These are phyloP conservation scores for Cucumis cinereus DNA, from an alignment of 306 rosid genomes.

Conservation along the genomic window DNA sequence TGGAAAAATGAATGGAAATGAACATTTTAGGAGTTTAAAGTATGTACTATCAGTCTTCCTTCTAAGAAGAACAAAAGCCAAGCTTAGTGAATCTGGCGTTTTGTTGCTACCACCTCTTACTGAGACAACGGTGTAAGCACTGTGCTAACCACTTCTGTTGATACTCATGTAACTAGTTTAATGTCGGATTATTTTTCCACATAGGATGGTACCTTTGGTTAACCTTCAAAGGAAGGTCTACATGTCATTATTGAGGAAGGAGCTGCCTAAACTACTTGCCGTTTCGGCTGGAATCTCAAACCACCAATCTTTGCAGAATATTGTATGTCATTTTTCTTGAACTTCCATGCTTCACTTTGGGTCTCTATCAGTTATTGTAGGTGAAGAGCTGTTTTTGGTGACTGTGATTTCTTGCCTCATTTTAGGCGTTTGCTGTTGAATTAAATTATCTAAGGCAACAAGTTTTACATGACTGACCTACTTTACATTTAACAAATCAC, in stretches of 20 bases:
- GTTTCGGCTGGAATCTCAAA: slow-evolving; percentile 63
- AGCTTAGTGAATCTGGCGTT: slow-evolving; percentile 66
- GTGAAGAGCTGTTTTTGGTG: background rate
- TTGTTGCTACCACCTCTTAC: slow-evolving; percentile 75
- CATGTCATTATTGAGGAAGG: slow-evolving; percentile 78
- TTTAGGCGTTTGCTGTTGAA: background rate
- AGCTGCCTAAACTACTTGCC: slow-evolving; percentile 67
- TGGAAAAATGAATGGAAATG: slow-evolving; percentile 32
- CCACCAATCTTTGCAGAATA: slow-evolving; percentile 73
- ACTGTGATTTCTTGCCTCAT: background rate
- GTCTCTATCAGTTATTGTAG: background rate
- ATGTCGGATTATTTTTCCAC: slow-evolving; percentile 15
- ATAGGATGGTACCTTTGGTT: slow-evolving; percentile 66
- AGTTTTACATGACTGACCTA: background rate
- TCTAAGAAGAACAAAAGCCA: slow-evolving; percentile 80
- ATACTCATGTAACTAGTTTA: background rate
- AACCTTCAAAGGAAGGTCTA: slow-evolving; percentile 77
- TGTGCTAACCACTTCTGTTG: background rate
- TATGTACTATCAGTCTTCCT: slow-evolving; percentile 62
- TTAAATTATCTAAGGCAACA: background rate
- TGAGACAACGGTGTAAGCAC: slow-evolving; percentile 64
- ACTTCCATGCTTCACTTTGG: background rate
- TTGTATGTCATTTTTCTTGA: slow-evolving; percentile 31
- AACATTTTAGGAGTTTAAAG: slow-evolving; percentile 44
- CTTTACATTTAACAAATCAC: background rate